Percentiles rank a stretch among this genome's conserved stretches.
phyloP scores from a whole-genome alignment of 768 basidiomycete species.

The Mycena belliarum region DNA sequence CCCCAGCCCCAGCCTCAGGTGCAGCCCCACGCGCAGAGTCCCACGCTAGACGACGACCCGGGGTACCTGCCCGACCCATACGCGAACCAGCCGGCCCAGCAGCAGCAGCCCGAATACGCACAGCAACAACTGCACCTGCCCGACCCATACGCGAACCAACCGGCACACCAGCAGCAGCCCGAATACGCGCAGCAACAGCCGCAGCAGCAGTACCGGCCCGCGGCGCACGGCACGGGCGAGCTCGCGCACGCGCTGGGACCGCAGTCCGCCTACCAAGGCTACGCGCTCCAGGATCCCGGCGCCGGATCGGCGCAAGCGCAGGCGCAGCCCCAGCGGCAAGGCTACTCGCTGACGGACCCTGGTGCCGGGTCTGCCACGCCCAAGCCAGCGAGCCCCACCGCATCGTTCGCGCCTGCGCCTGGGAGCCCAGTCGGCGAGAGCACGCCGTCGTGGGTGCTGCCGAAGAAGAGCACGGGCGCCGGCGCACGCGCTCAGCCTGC shows the following conservation, averaged over 20 bases:
- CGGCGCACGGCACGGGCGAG: neutral
- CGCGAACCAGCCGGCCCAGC: slow-evolving; percentile 12
- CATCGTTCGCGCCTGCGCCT: neutral
- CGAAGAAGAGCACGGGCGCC: slow-evolving; percentile 34
- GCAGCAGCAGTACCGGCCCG: neutral
- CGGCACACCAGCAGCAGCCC: neutral
- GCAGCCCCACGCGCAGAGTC: too few species aligned
- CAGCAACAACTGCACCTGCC: neutral
- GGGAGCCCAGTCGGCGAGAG: slow-evolving; percentile 6
- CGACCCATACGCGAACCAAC: neutral
- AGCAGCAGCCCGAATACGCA: neutral
- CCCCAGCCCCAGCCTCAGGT: slow-evolving; percentile 15
- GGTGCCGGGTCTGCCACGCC: neutral
- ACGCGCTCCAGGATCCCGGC: slow-evolving; percentile 7
- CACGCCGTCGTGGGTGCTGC: slow-evolving; percentile 49
- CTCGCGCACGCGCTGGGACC: slow-evolving; percentile 11
- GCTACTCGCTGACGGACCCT: slow-evolving; percentile 7
- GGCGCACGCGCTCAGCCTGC: slow-evolving; percentile 5
- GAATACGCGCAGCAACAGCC: neutral
- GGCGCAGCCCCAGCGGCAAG: slow-evolving; percentile 1
- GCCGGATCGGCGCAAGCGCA: neutral
- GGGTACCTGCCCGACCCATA: slow-evolving; percentile 17
- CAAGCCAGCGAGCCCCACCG: slow-evolving; percentile 4
- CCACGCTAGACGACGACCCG: slow-evolving; percentile 18
- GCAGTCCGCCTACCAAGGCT: neutral